These are phyloP conservation scores for Rhodotorula kratochvilovae DNA, from an alignment of 768 basidiomycete species.

Conservation along the genomic window DNA sequence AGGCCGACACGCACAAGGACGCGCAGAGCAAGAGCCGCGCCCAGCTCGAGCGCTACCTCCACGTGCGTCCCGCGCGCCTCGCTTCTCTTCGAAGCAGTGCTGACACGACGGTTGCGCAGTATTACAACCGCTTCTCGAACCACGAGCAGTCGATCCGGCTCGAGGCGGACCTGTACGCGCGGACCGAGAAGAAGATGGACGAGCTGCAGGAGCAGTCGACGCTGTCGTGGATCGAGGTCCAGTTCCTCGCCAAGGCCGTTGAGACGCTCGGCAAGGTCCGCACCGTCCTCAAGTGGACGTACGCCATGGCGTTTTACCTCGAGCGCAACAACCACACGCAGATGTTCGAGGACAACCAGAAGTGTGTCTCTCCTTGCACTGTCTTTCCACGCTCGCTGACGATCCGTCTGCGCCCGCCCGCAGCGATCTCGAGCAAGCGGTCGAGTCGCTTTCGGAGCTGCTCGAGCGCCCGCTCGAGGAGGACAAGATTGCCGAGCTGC, in stretches of 20 bases:
- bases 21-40: constrained; percentile 84
- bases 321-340: constrained; percentile 86
- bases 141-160: constrained; percentile 99
- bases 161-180: constrained; percentile 80
- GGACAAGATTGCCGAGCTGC: constrained; percentile 70
- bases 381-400: constrained; percentile 8
- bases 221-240: constrained; percentile 96
- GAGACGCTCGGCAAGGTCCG: constrained; percentile 68
- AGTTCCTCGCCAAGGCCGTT: constrained; percentile 98
- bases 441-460: constrained; percentile 88
- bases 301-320: constrained; percentile 97
- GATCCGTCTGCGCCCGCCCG: neutral
- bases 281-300: constrained; percentile 97
- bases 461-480: constrained; percentile 86
- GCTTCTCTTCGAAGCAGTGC: neutral
- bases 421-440: constrained; percentile 88
- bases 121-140: constrained; percentile 99
- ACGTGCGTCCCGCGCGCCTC: constrained; percentile 57
- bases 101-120: too few relatives aligned
- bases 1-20: constrained; percentile 83
- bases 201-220: constrained; percentile 92
- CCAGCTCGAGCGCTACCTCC: constrained; percentile 89
- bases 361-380: constrained; percentile 52
- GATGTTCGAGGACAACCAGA: constrained; percentile 94
- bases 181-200: constrained; percentile 99